Evolutionary conservation across 2,329 filamentous ascomycete species (phyloP), one percentile per base, ranked within the genome.

Genomic region (Cordyceps javanica): DNA sequence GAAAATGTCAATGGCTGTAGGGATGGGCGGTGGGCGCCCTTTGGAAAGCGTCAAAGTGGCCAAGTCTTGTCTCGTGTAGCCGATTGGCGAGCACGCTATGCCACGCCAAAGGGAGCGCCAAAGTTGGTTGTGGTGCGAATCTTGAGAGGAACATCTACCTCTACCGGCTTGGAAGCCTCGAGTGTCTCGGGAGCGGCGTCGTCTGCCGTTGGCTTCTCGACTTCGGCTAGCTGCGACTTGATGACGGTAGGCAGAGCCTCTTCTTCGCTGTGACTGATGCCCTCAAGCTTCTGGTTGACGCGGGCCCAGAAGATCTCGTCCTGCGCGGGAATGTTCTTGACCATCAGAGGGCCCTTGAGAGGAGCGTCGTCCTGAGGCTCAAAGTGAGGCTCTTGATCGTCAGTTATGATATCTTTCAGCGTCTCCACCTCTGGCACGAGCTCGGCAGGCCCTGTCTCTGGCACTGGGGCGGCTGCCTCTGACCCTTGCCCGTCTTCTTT

Each of bases 301-400:
- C 71, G 70, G 45, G 71, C 70, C 51, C 80, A 77, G 61, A 84
- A 84, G 23, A 78, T 69, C 62, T 82, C 81, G 59, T 84, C 81
- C 50, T 81, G 74, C 1, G 77, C 78, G 1, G 80, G 80, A 59
- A 80, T 77, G 60, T 84, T 84, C 59, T 75, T 73, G 38, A 84
- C 71, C 70, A 79, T 80, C 51, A 83, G 63, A 9, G 81, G 81
- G 0, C 79, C 81, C 55, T 74, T 78, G 32, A 84, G 70, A 21
- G 72, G 69, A 1, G 67, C 69, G 60, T 83, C 81, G 5, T 77
- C 73, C 9, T 67, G 64, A 5, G 74, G 69, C 28, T 79, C 73
- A 34, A 77, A 62, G 8, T 62, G 62, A 4, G 64, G 64, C 50
- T 71, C 59, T 14, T 60, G 25, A 21, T 42, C 45, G 19, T 49